phyloP scores from a whole-genome alignment of 805 yeast species.

The Metschnikowia arizonensis region DNA sequence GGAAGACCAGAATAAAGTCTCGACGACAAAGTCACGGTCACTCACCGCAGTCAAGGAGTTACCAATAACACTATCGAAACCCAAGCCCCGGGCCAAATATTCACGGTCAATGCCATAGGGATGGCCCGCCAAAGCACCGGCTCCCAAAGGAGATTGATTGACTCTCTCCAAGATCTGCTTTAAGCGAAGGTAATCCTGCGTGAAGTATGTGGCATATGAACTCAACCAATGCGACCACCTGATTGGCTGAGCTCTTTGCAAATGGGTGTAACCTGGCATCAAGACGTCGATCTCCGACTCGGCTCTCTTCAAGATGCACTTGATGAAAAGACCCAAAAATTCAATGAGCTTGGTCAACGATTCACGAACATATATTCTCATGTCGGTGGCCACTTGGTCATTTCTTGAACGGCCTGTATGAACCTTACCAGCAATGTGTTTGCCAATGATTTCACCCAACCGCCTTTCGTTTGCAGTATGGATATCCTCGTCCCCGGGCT shows the following conservation, averaged over 20 bases:
- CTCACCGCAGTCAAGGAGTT: conserved; percentile 95
- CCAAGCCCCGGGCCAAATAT: conserved; percentile 72
- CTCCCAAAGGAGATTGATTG: conserved; percentile 88
- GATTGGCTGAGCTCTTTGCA: conserved; percentile 99
- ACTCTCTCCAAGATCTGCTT: conserved; percentile 75
- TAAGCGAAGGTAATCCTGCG: conserved; percentile 84
- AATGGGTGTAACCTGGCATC: conserved; percentile 99
- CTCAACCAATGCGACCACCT: conserved; percentile 98
- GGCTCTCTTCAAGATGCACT: conserved; percentile 69
- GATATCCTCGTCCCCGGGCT: conserved; percentile 93
- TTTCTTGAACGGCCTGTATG: conserved; percentile 99
- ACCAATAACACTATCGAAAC: conserved; percentile 84
- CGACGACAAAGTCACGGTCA: conserved; percentile 96
- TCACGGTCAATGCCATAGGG: conserved; percentile 99
- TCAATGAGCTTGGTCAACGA: conserved; percentile 58
- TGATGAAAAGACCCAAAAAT: conserved; percentile 58
- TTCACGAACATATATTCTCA: conserved; percentile 90
- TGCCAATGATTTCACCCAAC: conserved; percentile 93
- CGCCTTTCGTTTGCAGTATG: conserved; percentile 99
- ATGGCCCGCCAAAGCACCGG: conserved; percentile 98
- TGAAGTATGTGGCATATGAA: conserved; percentile 89
- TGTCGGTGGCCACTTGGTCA: conserved; percentile 98
- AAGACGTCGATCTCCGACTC: conserved; percentile 80
- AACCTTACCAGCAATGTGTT: conserved; percentile 91
- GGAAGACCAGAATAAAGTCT: conserved; percentile 92